phyloP scores from a whole-genome alignment of 2,329 filamentous ascomycete genomes.

The Talaromyces sp. region DNA sequence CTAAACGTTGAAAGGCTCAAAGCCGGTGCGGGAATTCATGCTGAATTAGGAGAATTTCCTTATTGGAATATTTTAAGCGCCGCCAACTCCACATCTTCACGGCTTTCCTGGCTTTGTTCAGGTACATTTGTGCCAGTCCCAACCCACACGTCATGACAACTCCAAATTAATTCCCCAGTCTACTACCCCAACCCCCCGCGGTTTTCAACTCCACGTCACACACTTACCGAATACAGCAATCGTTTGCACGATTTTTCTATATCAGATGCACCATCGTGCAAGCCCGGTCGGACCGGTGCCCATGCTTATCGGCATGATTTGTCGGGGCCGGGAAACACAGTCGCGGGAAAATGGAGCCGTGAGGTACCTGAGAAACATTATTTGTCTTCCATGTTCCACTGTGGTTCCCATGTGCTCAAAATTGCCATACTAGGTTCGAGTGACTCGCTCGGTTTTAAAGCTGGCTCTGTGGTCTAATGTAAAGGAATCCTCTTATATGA shows the following conservation, averaged over 20 bases:
- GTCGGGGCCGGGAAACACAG: slow-evolving; percentile 4
- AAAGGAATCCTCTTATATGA: slow-evolving; percentile 9
- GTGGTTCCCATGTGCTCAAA: slow-evolving; percentile 5
- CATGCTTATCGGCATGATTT: slow-evolving; percentile 11
- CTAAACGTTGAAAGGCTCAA: slow-evolving; percentile 9
- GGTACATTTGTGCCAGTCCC: background rate
- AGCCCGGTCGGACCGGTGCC: background rate
- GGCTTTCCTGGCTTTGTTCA: background rate
- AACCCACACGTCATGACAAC: background rate
- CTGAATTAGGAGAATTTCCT: background rate
- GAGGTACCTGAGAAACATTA: background rate
- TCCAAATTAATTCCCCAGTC: slow-evolving; percentile 1
- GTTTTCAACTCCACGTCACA: background rate
- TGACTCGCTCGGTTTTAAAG: slow-evolving; percentile 16
- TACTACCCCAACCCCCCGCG: slow-evolving; percentile 6
- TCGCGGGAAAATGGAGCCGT: slow-evolving; percentile 4
- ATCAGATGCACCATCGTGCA: background rate
- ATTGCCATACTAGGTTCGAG: slow-evolving; percentile 22
- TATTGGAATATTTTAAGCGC: background rate
- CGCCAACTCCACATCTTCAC: background rate
- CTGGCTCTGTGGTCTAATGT: background rate
- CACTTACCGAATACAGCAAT: slow-evolving; percentile 11
- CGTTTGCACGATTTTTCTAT: slow-evolving; percentile 5
- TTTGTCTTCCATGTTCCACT: slow-evolving; percentile 12
- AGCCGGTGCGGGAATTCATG: background rate